Evolutionary conservation across 768 basidiomycete species (phyloP).

Genomic region (Aureoboletus auriporus): DNA sequence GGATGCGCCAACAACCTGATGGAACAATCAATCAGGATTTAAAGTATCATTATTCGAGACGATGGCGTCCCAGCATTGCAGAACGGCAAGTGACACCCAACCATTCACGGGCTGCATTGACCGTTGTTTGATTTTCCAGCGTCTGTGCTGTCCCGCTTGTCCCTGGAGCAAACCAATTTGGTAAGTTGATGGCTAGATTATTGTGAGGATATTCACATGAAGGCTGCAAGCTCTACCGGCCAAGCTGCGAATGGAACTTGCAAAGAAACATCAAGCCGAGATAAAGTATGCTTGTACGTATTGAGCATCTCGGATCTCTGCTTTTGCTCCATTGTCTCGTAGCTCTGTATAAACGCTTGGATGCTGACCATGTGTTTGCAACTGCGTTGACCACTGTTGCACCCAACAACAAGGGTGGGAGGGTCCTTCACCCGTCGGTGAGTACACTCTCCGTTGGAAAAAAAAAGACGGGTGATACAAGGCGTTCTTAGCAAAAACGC

Average conservation of each 20-base stretch:
- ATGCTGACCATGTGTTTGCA: conserved; percentile 48
- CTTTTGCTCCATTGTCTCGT: conserved; percentile 7
- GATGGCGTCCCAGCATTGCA: conserved; percentile 37
- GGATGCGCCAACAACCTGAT: conserved; percentile 30
- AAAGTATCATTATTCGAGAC: conserved; percentile 53
- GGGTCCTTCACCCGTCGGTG: conserved; percentile 45
- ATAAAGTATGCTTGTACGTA: conserved; percentile 26
- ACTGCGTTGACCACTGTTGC: conserved; percentile 58
- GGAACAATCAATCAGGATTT: conserved; percentile 31
- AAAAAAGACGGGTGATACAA: neutral
- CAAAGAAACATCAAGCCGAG: conserved; percentile 25
- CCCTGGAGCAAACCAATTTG: conserved; percentile 46
- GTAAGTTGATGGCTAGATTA: conserved; percentile 30
- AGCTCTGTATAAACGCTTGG: conserved; percentile 59
- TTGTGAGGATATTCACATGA: neutral
- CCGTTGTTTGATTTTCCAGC: conserved; percentile 26
- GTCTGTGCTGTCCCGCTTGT: conserved; percentile 52
- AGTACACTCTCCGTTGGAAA: conserved; percentile 7
- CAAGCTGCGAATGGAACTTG: conserved; percentile 35
- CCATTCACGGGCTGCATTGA: neutral
- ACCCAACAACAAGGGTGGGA: conserved; percentile 48
- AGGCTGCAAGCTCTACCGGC: conserved; percentile 39
- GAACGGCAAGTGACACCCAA: conserved; percentile 44
- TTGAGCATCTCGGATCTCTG: neutral
- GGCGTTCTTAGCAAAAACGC: conserved; percentile 56